Evolutionary conservation across 2,329 filamentous ascomycete species (phyloP).

Genomic region (Sclerotinia spermophila): DNA sequence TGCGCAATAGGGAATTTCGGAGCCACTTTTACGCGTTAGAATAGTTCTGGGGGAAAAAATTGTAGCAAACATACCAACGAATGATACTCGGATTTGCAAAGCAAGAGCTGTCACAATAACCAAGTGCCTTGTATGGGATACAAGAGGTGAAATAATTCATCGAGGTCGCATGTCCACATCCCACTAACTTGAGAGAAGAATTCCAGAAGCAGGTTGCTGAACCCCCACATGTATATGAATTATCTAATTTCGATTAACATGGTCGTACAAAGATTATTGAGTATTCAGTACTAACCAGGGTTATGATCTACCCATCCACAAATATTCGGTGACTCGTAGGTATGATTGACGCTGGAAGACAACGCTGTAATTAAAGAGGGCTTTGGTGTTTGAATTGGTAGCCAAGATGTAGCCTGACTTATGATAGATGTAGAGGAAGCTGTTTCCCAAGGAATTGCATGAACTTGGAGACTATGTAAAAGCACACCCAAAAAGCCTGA

Average conservation of each 20-base stretch:
- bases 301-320: conserved; percentile 20
- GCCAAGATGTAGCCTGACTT: neutral
- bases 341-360: neutral
- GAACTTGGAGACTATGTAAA: neutral
- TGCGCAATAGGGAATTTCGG: conserved; percentile 19
- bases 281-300: conserved; percentile 4
- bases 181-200: conserved; percentile 20
- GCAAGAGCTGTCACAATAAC: conserved; percentile 19
- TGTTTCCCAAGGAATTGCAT: conserved; percentile 1
- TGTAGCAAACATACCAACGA: conserved; percentile 14
- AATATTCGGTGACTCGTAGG: conserved; percentile 9
- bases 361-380: neutral
- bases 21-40: conserved; percentile 8
- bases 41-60: neutral
- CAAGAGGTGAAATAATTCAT: conserved; percentile 24
- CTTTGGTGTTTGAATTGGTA: neutral
- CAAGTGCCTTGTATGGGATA: conserved; percentile 19
- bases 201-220: conserved; percentile 25
- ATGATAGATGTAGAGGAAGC: neutral
- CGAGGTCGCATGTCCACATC: conserved; percentile 21
- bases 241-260: conserved; percentile 15
- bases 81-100: conserved; percentile 22
- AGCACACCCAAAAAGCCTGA: neutral
- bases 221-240: conserved; percentile 23
- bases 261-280: neutral